Evolutionary conservation across 257 asterid genomes (phyloP).

Genomic region (Solanum lycopersicoides): DNA sequence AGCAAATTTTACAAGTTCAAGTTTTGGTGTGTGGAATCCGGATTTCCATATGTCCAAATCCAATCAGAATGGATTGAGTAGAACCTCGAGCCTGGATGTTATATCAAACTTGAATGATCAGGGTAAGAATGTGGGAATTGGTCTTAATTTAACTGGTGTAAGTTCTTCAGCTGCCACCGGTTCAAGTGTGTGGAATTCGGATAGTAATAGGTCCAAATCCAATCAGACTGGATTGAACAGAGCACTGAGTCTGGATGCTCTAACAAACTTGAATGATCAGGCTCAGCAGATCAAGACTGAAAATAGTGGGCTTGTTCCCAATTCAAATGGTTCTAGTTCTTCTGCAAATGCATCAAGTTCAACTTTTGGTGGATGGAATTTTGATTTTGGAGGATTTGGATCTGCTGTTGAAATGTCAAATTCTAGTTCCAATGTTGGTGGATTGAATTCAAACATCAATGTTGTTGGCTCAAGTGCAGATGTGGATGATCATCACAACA

Average conservation of each 20-base stretch:
- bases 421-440: neutral
- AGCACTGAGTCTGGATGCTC: neutral
- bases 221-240: neutral
- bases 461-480: neutral
- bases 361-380: conserved; percentile 10
- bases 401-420: neutral
- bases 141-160: neutral
- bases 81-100: conserved; percentile 8
- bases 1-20: neutral
- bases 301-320: conserved; percentile 13
- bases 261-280: conserved; percentile 8
- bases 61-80: neutral
- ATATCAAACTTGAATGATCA: conserved; percentile 13
- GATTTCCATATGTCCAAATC: neutral
- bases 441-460: neutral
- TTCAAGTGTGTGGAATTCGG: neutral
- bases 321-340: conserved; percentile 9
- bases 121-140: neutral
- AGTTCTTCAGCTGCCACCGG: neutral
- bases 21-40: neutral
- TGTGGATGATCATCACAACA: conserved; percentile 9
- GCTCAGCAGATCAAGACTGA: conserved; percentile 21
- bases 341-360: conserved; percentile 8
- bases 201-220: neutral
- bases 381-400: conserved; percentile 7